Evolutionary conservation across 1,139 yeast genomes (phyloP).

Genomic region (Geotrichum histeridarum): DNA sequence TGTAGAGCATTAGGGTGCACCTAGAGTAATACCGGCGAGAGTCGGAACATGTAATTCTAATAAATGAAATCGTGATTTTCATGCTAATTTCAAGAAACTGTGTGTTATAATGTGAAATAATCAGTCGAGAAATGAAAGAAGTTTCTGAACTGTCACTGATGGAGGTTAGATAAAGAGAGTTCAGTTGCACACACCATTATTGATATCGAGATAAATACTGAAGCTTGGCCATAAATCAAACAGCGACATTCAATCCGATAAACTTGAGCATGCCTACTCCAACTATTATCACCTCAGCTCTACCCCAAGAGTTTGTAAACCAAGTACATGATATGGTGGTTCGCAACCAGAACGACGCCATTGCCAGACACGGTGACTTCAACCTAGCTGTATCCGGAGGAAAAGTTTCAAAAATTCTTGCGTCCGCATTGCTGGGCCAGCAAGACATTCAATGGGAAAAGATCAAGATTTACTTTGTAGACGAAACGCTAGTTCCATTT

Average conservation of each 20-base stretch:
- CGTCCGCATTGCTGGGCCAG: conserved; percentile 62
- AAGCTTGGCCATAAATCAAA: no score
- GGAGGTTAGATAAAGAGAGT: background rate
- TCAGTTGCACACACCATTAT: no score
- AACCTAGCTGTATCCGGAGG: conserved; percentile 87
- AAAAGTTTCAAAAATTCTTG: conserved; percentile 71
- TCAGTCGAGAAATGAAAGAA: no score
- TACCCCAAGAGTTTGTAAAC: conserved; percentile 47
- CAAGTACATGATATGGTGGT: conserved; percentile 73
- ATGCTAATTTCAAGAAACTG: background rate
- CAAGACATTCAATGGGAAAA: conserved; percentile 54
- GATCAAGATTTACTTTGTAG: conserved; percentile 69
- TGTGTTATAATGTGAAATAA: no score
- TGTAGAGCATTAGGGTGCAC: background rate
- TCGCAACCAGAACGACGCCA: conserved; percentile 70
- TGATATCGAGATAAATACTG: no score
- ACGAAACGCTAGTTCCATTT: conserved; percentile 66
- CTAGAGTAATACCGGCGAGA: background rate
- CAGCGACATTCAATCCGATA: background rate
- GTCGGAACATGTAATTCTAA: background rate
- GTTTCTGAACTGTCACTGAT: background rate
- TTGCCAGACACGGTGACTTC: conserved; percentile 43
- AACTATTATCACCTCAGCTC: conserved; percentile 27
- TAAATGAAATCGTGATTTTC: background rate
- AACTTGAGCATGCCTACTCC: conserved; percentile 23